Conservation (phyloP, 192 early-diverging fungal genomes). For the Dispira simplex region DNA sequence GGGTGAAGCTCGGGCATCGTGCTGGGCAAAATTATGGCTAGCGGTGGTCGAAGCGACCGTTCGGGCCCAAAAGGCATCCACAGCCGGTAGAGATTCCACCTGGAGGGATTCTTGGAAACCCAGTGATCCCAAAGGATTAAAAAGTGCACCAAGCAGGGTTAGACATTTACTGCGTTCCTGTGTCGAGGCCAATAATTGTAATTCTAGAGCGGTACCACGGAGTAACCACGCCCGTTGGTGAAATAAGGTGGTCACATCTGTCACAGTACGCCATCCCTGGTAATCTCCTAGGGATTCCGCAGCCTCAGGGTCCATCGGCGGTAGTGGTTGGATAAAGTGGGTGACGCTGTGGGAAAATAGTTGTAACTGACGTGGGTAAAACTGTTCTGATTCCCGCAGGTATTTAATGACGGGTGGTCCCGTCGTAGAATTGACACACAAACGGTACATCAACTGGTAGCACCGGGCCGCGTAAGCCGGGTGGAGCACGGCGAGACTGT, state of each 20-base stretch:
- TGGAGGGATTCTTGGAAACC: no score
- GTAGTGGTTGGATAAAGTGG: slow-evolving; percentile 20
- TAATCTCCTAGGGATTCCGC: slow-evolving; percentile 12
- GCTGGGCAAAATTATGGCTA: slow-evolving; percentile 15
- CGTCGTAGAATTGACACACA: slow-evolving; percentile 57
- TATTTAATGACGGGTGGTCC: slow-evolving; percentile 55
- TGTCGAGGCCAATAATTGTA: slow-evolving; percentile 42
- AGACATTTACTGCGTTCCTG: slow-evolving; percentile 25
- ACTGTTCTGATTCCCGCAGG: slow-evolving; percentile 64
- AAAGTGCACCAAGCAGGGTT: slow-evolving; percentile 29
- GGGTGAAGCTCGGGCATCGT: not conserved
- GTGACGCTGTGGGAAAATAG: slow-evolving; percentile 13
- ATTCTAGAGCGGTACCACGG: slow-evolving; percentile 71
- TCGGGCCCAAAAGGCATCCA: not conserved
- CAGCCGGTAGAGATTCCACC: no score
- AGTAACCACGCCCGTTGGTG: slow-evolving; percentile 85
- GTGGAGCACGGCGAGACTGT: slow-evolving; percentile 43
- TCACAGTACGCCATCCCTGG: slow-evolving; percentile 14
- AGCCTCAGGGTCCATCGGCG: slow-evolving; percentile 10
- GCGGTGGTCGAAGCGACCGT: not conserved
- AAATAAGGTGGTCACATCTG: slow-evolving; percentile 34
- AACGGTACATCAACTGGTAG: slow-evolving; percentile 68
- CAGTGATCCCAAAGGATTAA: not conserved
- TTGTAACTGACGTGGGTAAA: slow-evolving; percentile 49
- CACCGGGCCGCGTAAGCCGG: slow-evolving; percentile 78